Evolutionary conservation across 805 yeast genomes (phyloP).

Genomic region (Pichia pseudocactophila): DNA sequence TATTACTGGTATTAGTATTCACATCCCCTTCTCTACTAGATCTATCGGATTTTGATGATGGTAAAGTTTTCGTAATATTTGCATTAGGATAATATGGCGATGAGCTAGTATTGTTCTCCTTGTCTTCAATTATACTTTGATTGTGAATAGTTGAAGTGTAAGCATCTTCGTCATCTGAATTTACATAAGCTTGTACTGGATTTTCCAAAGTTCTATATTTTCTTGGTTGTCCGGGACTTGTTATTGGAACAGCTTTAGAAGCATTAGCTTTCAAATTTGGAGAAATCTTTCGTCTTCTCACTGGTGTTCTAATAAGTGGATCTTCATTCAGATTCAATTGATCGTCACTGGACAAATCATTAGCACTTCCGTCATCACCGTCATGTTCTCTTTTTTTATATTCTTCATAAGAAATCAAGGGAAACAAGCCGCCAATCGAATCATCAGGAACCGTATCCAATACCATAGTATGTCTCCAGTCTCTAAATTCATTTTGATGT

Average conservation of each 20-base stretch:
- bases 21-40: conserved; percentile 11
- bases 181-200: conserved; percentile 24
- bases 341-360: conserved; percentile 19
- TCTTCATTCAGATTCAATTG: conserved; percentile 15
- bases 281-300: conserved; percentile 61
- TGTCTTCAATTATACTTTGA: conserved; percentile 12
- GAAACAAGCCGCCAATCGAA: conserved; percentile 56
- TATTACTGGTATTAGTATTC: conserved; percentile 19
- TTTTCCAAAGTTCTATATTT: conserved; percentile 39
- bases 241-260: conserved; percentile 76
- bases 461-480: conserved; percentile 90
- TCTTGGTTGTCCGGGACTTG: conserved; percentile 96
- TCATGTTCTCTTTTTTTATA: conserved; percentile 39
- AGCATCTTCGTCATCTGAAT: conserved; percentile 30
- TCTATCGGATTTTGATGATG: conserved; percentile 28
- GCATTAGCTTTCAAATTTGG: conserved; percentile 45
- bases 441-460: conserved; percentile 59
- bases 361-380: conserved; percentile 19
- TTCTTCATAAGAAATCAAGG: conserved; percentile 55
- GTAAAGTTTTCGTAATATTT: conserved; percentile 42
- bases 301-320: conserved; percentile 57
- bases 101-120: conserved; percentile 26
- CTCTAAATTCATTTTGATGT: conserved; percentile 92
- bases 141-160: conserved; percentile 13
- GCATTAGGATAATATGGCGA: conserved; percentile 34